phyloP scores from a whole-genome alignment of 2,329 filamentous ascomycete genomes.

The Coniella vitis region DNA sequence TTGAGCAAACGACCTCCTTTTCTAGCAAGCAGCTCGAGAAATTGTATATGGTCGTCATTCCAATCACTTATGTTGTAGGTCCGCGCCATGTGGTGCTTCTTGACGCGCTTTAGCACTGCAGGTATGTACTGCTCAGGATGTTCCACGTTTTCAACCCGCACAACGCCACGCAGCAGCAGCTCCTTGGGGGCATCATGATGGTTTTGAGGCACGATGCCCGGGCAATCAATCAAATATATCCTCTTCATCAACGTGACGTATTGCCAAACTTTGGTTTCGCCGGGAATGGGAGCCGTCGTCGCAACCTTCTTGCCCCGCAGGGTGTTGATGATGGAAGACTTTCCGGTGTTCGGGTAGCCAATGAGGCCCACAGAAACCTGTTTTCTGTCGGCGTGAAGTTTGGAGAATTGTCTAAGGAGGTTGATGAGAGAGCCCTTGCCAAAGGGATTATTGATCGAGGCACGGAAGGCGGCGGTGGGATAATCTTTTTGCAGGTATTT shows the following conservation, averaged over 20 bases:
- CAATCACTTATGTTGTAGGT: constrained; percentile 86
- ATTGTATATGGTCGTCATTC: constrained; percentile 68
- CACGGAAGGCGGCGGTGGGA: constrained; percentile 90
- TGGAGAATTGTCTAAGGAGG: constrained; percentile 85
- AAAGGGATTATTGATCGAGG: constrained; percentile 91
- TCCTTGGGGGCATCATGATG: constrained; percentile 78
- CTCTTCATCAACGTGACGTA: constrained; percentile 76
- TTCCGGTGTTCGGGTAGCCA: constrained; percentile 84
- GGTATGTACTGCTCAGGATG: constrained; percentile 94
- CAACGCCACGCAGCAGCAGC: constrained; percentile 82
- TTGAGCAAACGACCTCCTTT: constrained; percentile 82
- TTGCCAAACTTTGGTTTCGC: constrained; percentile 97
- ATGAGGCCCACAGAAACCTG: constrained; percentile 91
- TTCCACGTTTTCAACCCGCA: constrained; percentile 91
- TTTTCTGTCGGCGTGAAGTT: constrained; percentile 82
- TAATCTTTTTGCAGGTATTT: constrained; percentile 81
- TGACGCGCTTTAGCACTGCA: constrained; percentile 71
- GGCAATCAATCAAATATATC: constrained; percentile 92
- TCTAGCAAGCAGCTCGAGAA: constrained; percentile 78
- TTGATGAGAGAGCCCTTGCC: constrained; percentile 93
- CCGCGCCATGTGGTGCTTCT: constrained; percentile 80
- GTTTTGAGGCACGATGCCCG: constrained; percentile 89
- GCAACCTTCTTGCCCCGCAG: constrained; percentile 91
- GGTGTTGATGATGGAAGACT: constrained; percentile 96
- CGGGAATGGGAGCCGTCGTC: constrained; percentile 87